These are phyloP conservation scores for Scleromitrula shiraiana DNA, from an alignment of 2,329 filamentous ascomycete species.

Conservation along the genomic window DNA sequence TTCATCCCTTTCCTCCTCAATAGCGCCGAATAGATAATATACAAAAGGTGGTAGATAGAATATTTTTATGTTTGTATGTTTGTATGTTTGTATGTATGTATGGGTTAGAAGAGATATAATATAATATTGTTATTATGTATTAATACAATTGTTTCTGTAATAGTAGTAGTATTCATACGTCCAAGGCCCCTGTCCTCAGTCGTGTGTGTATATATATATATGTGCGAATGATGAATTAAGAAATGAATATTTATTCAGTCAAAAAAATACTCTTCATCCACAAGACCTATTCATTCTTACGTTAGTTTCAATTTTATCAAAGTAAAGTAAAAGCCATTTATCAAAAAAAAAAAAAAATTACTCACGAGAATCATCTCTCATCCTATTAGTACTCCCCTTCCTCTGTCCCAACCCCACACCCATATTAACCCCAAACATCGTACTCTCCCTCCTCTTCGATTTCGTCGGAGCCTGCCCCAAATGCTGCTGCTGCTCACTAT, in stretches of 20 bases:
- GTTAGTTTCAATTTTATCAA: too few species aligned
- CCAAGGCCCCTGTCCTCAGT: slow-evolving; percentile 23
- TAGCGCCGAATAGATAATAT: too few species aligned
- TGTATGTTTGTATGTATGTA: slow-evolving; percentile 1
- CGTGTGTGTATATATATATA: slow-evolving; percentile 6
- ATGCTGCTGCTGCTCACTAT: slow-evolving; percentile 14
- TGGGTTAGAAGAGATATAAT: neutral
- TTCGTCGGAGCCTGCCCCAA: slow-evolving; percentile 26
- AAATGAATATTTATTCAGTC: slow-evolving; percentile 19
- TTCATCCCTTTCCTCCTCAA: too few species aligned
- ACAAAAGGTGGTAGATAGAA: neutral
- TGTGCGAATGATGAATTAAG: slow-evolving; percentile 3
- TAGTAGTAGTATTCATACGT: slow-evolving; percentile 1
- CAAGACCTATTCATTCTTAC: slow-evolving; percentile 20
- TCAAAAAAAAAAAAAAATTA: neutral
- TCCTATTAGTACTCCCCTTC: slow-evolving; percentile 24
- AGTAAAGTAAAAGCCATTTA: too few species aligned
- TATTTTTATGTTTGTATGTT: neutral
- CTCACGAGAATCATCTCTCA: slow-evolving; percentile 26
- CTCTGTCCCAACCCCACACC: slow-evolving; percentile 36
- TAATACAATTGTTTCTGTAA: slow-evolving; percentile 5
- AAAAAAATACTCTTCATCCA: slow-evolving; percentile 29
- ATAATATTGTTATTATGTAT: slow-evolving; percentile 7
- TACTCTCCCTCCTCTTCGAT: slow-evolving; percentile 50
- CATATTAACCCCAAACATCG: slow-evolving; percentile 41